phyloP scores from a whole-genome alignment of 192 early-diverging fungal species.

The Linnemannia zychae region DNA sequence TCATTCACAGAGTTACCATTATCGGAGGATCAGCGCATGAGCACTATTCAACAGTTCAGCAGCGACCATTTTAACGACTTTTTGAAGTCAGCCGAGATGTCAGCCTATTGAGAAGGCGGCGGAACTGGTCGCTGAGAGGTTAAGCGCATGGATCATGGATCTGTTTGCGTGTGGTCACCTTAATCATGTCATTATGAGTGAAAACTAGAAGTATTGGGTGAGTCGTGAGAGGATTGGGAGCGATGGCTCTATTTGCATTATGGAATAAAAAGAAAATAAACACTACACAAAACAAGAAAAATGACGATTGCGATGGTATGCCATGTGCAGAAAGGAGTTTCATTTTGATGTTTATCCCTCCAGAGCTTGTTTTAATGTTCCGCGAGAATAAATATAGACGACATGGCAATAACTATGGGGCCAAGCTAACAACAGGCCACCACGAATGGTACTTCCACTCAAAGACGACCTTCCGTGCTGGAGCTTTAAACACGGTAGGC shows the following conservation, averaged over 20 bases:
- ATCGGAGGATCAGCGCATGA: conserved; percentile 37
- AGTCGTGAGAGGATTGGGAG: background rate
- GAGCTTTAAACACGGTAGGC: conserved; percentile 2
- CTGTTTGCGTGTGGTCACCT: too few relatives aligned
- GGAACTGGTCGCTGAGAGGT: too few relatives aligned
- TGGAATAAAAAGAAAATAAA: conserved; percentile 1
- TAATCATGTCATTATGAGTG: too few relatives aligned
- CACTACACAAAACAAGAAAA: background rate
- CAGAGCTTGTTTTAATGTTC: background rate
- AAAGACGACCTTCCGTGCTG: conserved; percentile 12
- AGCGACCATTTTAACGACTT: conserved; percentile 52
- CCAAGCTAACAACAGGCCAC: conserved; percentile 45
- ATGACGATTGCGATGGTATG: background rate
- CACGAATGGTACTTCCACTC: conserved; percentile 51
- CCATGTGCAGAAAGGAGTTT: background rate
- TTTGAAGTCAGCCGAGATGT: conserved; percentile 34
- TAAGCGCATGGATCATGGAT: too few relatives aligned
- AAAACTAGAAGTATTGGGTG: too few relatives aligned
- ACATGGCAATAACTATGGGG: background rate
- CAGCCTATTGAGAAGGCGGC: conserved; percentile 27
- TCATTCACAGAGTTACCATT: conserved; percentile 28
- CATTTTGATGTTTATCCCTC: background rate
- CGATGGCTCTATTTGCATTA: background rate
- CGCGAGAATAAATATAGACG: background rate
- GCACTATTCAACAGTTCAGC: conserved; percentile 48